Conservation (phyloP, 345 rosid species). For the Syzygium grande region DNA sequence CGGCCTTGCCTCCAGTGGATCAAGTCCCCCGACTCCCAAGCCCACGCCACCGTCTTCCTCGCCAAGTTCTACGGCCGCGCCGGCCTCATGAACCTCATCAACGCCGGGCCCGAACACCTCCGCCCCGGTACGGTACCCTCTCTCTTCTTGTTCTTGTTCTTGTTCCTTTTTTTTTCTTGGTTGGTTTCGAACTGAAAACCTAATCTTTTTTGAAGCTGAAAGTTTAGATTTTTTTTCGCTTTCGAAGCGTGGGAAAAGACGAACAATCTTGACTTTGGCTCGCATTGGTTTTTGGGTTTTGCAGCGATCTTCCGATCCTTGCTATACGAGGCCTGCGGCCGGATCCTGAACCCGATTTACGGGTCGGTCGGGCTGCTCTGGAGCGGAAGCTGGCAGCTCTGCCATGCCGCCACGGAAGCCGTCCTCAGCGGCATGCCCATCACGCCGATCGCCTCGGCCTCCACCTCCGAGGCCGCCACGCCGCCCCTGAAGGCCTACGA, state of each 20-base stretch:
- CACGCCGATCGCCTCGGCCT: slow-evolving; percentile 31
- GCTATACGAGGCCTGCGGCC: slow-evolving; percentile 91
- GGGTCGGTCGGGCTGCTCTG: slow-evolving; percentile 87
- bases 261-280: neutral
- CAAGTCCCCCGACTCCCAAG: slow-evolving; percentile 80
- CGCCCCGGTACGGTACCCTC: slow-evolving; percentile 77
- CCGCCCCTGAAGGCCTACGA: slow-evolving; percentile 72
- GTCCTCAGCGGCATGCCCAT: slow-evolving; percentile 73
- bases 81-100: slow-evolving; percentile 85
- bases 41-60: slow-evolving; percentile 87
- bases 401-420: slow-evolving; percentile 84
- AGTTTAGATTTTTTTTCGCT: neutral
- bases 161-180: rapidly evolving
- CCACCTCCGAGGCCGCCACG: slow-evolving; percentile 37
- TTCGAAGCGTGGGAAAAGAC: neutral
- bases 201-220: neutral
- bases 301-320: slow-evolving; percentile 84
- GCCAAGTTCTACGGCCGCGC: slow-evolving; percentile 95
- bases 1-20: slow-evolving; percentile 93
- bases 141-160: neutral
- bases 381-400: slow-evolving; percentile 89
- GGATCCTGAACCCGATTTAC: slow-evolving; percentile 90
- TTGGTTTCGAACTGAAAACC: neutral
- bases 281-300: neutral
- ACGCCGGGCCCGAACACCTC: slow-evolving; percentile 89